These are phyloP conservation scores for Pseudogymnoascus sp. DNA, from an alignment of 2,329 filamentous ascomycete species.

Conservation along the genomic window DNA sequence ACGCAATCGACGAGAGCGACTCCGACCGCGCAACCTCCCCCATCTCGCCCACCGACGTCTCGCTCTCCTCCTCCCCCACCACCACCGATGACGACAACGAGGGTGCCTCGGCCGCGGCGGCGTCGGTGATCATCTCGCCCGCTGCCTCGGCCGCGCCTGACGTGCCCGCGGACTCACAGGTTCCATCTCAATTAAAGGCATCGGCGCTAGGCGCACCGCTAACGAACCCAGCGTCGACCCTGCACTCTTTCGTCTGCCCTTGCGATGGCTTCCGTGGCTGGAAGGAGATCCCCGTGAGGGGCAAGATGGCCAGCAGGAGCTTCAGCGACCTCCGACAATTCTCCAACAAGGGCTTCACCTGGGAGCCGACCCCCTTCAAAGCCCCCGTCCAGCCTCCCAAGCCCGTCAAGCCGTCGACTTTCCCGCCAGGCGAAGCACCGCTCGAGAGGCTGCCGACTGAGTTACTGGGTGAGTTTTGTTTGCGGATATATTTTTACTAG, in stretches of 20 bases:
- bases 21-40: not conserved
- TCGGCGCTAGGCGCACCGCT: constrained; percentile 15
- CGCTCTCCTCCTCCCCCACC: constrained; percentile 27
- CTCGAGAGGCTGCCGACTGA: constrained; percentile 63
- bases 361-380: constrained; percentile 24
- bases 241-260: constrained; percentile 51
- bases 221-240: constrained; percentile 42
- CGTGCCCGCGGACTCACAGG: not conserved
- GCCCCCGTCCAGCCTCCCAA: constrained; percentile 21
- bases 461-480: constrained; percentile 52
- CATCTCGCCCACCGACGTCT: constrained; percentile 25
- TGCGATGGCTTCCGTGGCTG: constrained; percentile 50
- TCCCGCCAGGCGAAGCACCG: constrained; percentile 40
- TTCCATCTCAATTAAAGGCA: not conserved
- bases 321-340: constrained; percentile 50
- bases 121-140: constrained; percentile 30
- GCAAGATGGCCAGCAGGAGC: constrained; percentile 51
- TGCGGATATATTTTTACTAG: constrained; percentile 15
- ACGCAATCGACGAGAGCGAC: constrained; percentile 40
- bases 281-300: constrained; percentile 52
- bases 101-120: not conserved
- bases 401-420: constrained; percentile 23
- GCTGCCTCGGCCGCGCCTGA: constrained; percentile 30
- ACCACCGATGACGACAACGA: constrained; percentile 10
- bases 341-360: constrained; percentile 42